phyloP scores from a whole-genome alignment of 768 basidiomycete species.

The Cubamyces lactineus region DNA sequence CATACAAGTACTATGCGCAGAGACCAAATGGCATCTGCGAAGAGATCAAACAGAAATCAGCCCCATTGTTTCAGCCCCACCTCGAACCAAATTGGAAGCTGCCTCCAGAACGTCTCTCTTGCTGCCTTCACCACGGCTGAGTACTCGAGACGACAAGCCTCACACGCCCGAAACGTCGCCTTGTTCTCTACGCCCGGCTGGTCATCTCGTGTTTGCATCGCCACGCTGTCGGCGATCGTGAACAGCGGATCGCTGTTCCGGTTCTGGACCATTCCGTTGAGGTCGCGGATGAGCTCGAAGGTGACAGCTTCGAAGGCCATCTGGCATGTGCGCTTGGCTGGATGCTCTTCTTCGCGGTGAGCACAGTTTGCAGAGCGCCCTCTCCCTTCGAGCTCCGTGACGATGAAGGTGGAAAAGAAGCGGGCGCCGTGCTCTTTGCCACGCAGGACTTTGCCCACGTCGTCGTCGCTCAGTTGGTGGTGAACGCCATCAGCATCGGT shows the following conservation, averaged over 20 bases:
- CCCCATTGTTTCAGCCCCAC: slow-evolving; percentile 49
- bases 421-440: slow-evolving; percentile 76
- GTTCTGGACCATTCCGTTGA: slow-evolving; percentile 67
- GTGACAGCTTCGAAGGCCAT: slow-evolving; percentile 74
- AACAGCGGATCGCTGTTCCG: slow-evolving; percentile 72
- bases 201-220: slow-evolving; percentile 65
- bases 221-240: slow-evolving; percentile 65
- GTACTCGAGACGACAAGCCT: slow-evolving; percentile 66
- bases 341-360: slow-evolving; percentile 50
- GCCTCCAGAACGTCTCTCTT: slow-evolving; percentile 67
- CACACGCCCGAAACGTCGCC: slow-evolving; percentile 60
- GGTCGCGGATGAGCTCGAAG: slow-evolving; percentile 73
- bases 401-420: slow-evolving; percentile 77
- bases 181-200: slow-evolving; percentile 44
- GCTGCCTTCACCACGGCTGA: slow-evolving; percentile 59
- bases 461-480: slow-evolving; percentile 51
- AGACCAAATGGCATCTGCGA: not conserved
- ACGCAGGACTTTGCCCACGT: slow-evolving; percentile 62
- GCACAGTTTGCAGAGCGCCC: slow-evolving; percentile 48
- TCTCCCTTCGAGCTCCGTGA: slow-evolving; percentile 72
- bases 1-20: not conserved
- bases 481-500: slow-evolving; percentile 39
- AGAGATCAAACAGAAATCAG: not conserved
- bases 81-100: slow-evolving; percentile 67
- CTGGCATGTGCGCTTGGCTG: slow-evolving; percentile 60